These are phyloP conservation scores for Trichoderma gracile DNA, from an alignment of 2,329 filamentous ascomycete genomes.

Conservation along the genomic window DNA sequence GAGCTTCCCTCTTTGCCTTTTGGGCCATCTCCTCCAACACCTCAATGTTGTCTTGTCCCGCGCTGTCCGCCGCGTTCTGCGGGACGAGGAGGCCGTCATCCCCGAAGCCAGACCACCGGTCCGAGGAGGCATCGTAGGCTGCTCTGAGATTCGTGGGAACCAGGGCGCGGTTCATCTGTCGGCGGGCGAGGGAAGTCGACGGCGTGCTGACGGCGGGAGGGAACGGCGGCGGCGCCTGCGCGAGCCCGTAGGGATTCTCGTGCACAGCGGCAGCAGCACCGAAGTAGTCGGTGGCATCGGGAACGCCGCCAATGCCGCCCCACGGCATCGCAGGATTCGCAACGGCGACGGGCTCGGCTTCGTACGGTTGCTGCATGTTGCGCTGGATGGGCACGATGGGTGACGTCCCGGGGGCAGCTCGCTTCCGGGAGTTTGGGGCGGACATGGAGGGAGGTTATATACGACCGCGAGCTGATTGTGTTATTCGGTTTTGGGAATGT, in stretches of 20 bases:
- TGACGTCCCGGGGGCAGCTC: conserved; percentile 69
- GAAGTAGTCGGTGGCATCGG: conserved; percentile 42
- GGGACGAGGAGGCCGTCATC: conserved; percentile 45
- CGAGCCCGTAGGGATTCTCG: conserved; percentile 43
- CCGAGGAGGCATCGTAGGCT: conserved; percentile 43
- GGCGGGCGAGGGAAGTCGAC: conserved; percentile 54
- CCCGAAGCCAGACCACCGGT: conserved; percentile 46
- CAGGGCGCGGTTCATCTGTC: conserved; percentile 53
- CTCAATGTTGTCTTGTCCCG: conserved; percentile 71
- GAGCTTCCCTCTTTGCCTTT: conserved; percentile 81
- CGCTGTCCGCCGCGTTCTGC: conserved; percentile 39
- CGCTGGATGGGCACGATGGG: conserved; percentile 60
- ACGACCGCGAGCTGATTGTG: conserved; percentile 5
- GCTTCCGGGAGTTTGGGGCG: conserved; percentile 62
- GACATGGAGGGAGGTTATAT: conserved; percentile 43
- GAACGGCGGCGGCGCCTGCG: conserved; percentile 41
- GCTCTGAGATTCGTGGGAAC: conserved; percentile 45
- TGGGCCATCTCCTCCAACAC: conserved; percentile 77
- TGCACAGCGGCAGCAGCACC: conserved; percentile 39
- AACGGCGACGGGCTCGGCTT: conserved; percentile 45
- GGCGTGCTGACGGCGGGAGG: conserved; percentile 38
- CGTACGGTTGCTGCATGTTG: conserved; percentile 51
- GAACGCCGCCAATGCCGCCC: conserved; percentile 37
- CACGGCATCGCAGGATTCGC: conserved; percentile 51
- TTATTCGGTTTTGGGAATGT: not conserved